Evolutionary conservation across 129 eudicot species (phyloP).

Genomic region (Pseudognaphalium luteoalbum): DNA sequence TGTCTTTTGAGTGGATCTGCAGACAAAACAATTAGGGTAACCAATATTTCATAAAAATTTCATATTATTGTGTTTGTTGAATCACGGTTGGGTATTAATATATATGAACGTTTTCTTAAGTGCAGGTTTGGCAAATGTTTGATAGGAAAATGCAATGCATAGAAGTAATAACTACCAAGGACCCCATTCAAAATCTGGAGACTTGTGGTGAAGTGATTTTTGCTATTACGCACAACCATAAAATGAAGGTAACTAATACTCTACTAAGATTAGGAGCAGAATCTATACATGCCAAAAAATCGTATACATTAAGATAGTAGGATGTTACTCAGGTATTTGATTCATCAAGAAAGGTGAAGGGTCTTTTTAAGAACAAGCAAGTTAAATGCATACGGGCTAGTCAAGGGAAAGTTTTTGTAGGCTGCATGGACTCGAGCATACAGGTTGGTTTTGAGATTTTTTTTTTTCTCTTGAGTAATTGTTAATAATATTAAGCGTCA

Average conservation of each 20-base stretch:
- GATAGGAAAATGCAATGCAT: slow-evolving; percentile 54
- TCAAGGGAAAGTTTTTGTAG: slow-evolving; percentile 64
- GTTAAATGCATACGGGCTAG: slow-evolving; percentile 54
- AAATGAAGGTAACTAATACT: slow-evolving; percentile 56
- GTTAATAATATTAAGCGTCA: neutral
- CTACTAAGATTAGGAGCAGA: neutral
- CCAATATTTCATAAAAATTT: neutral
- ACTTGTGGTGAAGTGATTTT: slow-evolving; percentile 66
- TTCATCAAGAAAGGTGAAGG: slow-evolving; percentile 52
- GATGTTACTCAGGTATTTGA: slow-evolving; percentile 55
- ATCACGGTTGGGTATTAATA: neutral
- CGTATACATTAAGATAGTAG: neutral
- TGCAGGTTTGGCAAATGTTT: slow-evolving; percentile 79
- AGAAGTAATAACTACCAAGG: slow-evolving; percentile 63
- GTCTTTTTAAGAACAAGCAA: slow-evolving; percentile 57
- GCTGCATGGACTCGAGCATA: slow-evolving; percentile 82
- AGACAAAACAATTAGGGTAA: slow-evolving; percentile 78
- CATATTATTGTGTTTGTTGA: neutral
- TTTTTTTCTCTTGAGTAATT: neutral
- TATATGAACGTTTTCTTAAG: neutral
- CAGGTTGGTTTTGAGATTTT: slow-evolving; percentile 42
- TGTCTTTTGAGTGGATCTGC: slow-evolving; percentile 77
- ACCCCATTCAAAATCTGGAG: slow-evolving; percentile 58
- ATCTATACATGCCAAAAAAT: neutral
- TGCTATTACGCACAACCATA: slow-evolving; percentile 52